Percentiles rank a stretch among this genome's conserved stretches.
phyloP scores from a whole-genome alignment of 805 yeast species.

The Wickerhamomyces subpelliculosus region DNA sequence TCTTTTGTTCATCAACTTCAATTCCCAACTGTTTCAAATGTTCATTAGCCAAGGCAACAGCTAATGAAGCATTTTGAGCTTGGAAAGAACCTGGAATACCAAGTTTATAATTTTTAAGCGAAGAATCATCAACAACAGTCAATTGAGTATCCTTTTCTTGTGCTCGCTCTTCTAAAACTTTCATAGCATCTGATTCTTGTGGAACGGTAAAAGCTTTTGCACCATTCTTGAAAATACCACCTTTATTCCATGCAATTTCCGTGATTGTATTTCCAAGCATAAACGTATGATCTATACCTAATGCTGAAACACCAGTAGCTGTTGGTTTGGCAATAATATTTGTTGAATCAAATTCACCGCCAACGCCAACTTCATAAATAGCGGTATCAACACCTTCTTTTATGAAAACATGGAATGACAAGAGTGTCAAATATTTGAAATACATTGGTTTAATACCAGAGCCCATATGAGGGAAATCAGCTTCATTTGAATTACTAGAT shows the following conservation, averaged over 20 bases:
- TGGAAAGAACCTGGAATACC: conserved; percentile 88
- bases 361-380: conserved; percentile 96
- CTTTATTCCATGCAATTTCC: conserved; percentile 93
- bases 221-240: conserved; percentile 77
- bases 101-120: conserved; percentile 31
- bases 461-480: conserved; percentile 66
- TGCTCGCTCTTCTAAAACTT: conserved; percentile 60
- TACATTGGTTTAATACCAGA: conserved; percentile 81
- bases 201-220: conserved; percentile 62
- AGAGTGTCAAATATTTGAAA: conserved; percentile 80
- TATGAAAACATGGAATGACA: conserved; percentile 87
- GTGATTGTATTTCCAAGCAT: conserved; percentile 83
- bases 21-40: conserved; percentile 50
- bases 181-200: conserved; percentile 50
- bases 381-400: conserved; percentile 91
- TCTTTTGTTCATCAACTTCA: conserved; percentile 16
- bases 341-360: conserved; percentile 97
- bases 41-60: conserved; percentile 59
- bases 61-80: conserved; percentile 78
- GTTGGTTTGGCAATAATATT: conserved; percentile 76
- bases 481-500: conserved; percentile 44
- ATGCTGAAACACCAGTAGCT: conserved; percentile 75
- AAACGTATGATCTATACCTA: conserved; percentile 82
- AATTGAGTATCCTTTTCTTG: conserved; percentile 49
- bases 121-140: conserved; percentile 38